Evolutionary conservation across 345 rosid species (phyloP), one percentile per base, ranked within the genome.

Genomic region (Zanthoxylum bungeanum): DNA sequence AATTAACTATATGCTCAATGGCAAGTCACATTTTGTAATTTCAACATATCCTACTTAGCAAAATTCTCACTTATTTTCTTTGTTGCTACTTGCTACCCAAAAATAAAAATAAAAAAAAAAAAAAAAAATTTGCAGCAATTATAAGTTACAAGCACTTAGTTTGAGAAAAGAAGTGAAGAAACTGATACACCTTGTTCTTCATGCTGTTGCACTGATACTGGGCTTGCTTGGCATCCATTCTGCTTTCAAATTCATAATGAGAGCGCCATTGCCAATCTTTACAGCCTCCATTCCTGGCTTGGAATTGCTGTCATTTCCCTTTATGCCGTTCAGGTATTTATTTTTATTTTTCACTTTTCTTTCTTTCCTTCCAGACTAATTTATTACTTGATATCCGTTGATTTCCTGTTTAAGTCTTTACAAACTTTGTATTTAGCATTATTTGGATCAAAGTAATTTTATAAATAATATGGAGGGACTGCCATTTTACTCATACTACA

Each of bases 211-310:
- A n/a, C 74, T 96, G 19, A 70, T 82, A 25, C 91, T 96, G 0
- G 97, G 99, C 11, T 79, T 85, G 19, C 71, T 88, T 39, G 99
- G 98, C 8, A 81, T 93, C 52, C 84, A 77, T 22, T 73, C 97
- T 4, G 99, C 97, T 4, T 96, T 96, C 88, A 96, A 88, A 79
- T 86, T 76, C 99, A 96, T 60, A 96, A 91, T 6, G 98, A 93
- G 78, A 89, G 92, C 21, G 33, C 78, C 22, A 91, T 93, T 60
- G 85, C 77, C 72, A 93, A 93, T 72, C 94, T 96, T 53, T 96
- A 96, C 82, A 96, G 99, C 73, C 75, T 96, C 62, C 98, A 96
- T 69, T 93, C 99, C 44, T 96, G 99, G 99, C 81, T 96, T 57
- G 99, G 99, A 9, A 88, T 96, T 9, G 76, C 75, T 1, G 69